Base-by-base conservation (phyloP, 2,329 filamentous ascomycete genomes). In the Verticillium klebahnii region DNA sequence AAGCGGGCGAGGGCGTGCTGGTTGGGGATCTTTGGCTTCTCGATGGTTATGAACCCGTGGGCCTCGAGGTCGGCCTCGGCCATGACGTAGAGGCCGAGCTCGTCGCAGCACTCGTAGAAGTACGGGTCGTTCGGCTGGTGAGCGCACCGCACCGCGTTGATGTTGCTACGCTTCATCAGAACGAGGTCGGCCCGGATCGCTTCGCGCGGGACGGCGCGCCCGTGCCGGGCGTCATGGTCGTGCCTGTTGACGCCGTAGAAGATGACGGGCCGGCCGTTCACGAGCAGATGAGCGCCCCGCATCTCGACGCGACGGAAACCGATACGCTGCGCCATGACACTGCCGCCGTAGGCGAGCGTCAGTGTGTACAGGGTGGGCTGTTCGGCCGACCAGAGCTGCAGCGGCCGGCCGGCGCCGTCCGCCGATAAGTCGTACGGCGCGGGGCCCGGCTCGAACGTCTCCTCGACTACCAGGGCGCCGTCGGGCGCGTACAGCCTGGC, bases 231-330 rank as follows among this genome's bases (percentile, higher is more conserved):
- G 66, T 90, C 85, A 65, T 91, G 87, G 62, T 92, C 89, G 65
- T 91, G 89, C 34, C 88, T 80, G 67, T 91, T 91, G 8, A 87
- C 86, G 2, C 89, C 89, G n/a, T 86, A 83, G 66, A 92, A 79
- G 14, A 88, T 82, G 58, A 91, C 80, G 0, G 85, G 80, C 17
- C 78, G 80, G 2, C 88, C 87, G 61, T 91, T 91, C 64, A 91
- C 84, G 57, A 80, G 80, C 64, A 89, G 80, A 25, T 88, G 76
- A 0, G 86, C 84, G 36, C 85, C 77, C 32, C 83, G 82, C 45
- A 89, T 79, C 66, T 88, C 85, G 0, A 87, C 79, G 8, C 79
- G 78, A 5, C 88, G 83, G 67, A 91, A 90, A 0, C 89, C 89
- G 9, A 90, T 75, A 1, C 77, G 79, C 31, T 89, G 86, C 0